phyloP scores from a whole-genome alignment of 2,329 filamentous ascomycete genomes.

The Gnomoniopsis sp. region DNA sequence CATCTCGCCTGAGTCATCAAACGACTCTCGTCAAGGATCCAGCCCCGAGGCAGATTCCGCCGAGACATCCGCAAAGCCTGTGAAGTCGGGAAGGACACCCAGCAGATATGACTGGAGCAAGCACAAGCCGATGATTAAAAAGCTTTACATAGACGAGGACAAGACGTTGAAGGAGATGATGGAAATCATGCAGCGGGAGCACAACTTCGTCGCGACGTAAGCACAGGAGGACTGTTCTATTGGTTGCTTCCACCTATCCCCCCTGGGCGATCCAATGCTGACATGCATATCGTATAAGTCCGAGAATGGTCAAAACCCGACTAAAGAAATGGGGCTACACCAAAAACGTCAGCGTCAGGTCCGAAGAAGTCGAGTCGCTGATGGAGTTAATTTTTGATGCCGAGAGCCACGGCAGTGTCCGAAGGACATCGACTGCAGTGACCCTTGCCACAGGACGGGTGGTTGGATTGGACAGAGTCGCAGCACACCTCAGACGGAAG shows the following conservation, averaged over 20 bases:
- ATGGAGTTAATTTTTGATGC: slow-evolving; percentile 16
- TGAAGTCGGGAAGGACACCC: slow-evolving; percentile 16
- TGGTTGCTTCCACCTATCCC: neutral
- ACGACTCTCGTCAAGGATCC: neutral
- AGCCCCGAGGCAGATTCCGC: neutral
- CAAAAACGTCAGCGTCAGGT: slow-evolving; percentile 19
- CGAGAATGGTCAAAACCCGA: slow-evolving; percentile 18
- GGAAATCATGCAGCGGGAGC: slow-evolving; percentile 19
- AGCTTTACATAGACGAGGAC: slow-evolving; percentile 21
- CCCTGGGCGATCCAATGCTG: neutral
- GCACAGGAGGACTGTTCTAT: neutral
- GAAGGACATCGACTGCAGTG: slow-evolving; percentile 11
- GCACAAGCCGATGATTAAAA: slow-evolving; percentile 19
- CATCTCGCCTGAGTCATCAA: slow-evolving; percentile 1
- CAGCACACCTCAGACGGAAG: slow-evolving; percentile 17
- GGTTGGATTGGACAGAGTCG: slow-evolving; percentile 15
- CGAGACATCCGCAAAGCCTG: neutral
- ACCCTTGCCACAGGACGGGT: slow-evolving; percentile 14
- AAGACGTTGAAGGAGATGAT: slow-evolving; percentile 21
- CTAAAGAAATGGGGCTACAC: slow-evolving; percentile 19
- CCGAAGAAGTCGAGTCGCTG: slow-evolving; percentile 15
- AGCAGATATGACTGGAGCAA: slow-evolving; percentile 19
- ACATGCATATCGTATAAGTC: slow-evolving; percentile 2
- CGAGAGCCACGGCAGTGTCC: slow-evolving; percentile 13
- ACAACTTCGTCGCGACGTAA: slow-evolving; percentile 22